Conservation (phyloP, 2,329 filamentous ascomycete genomes). For the Cordyceps farinosa region DNA sequence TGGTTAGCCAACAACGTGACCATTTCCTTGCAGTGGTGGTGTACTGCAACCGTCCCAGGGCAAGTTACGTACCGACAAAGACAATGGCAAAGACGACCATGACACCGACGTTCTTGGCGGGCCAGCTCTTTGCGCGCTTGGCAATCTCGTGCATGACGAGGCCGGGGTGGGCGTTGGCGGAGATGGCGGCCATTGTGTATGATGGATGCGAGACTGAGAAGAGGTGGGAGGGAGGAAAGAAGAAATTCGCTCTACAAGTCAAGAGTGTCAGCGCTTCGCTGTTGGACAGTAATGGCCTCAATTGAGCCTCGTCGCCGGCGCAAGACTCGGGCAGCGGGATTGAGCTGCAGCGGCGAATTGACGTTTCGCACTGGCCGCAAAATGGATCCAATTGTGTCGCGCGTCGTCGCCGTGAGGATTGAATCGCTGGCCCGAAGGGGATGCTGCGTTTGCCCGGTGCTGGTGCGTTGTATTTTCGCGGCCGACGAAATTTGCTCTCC, state of each 20-base stretch:
- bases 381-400: background rate
- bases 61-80: slow-evolving; percentile 34
- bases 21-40: background rate
- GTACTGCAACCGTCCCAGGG: background rate
- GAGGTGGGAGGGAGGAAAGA: background rate
- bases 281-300: background rate
- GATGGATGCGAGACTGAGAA: slow-evolving; percentile 19
- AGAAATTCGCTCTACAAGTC: background rate
- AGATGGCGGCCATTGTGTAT: slow-evolving; percentile 42
- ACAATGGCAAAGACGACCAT: slow-evolving; percentile 44
- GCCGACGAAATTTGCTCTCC: slow-evolving; percentile 10
- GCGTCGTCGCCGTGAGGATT: background rate
- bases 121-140: slow-evolving; percentile 40
- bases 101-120: slow-evolving; percentile 37
- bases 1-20: too few relatives aligned
- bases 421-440: background rate
- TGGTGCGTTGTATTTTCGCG: background rate
- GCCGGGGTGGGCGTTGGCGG: slow-evolving; percentile 37
- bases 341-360: background rate
- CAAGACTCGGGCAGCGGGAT: background rate
- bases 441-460: background rate
- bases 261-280: background rate
- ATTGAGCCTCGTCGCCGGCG: background rate
- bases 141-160: slow-evolving; percentile 35
- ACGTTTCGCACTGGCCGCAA: background rate